Evolutionary conservation across 2,329 filamentous ascomycete genomes (phyloP).

Genomic region (Ophiostoma piceae): DNA sequence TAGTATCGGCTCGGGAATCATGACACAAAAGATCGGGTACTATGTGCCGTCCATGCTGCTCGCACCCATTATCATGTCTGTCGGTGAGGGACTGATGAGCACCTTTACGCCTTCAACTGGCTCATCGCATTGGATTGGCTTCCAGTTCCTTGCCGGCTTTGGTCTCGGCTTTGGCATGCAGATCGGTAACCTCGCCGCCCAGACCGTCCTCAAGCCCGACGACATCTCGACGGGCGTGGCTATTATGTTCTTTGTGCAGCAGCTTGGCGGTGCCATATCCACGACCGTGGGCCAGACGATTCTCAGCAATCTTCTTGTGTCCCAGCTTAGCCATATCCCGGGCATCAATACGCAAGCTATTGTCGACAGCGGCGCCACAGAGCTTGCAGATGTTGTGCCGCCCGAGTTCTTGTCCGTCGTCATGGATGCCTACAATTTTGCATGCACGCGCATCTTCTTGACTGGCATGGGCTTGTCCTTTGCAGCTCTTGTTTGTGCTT

Average conservation of each 20-base stretch:
- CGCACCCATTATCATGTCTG: conserved; percentile 23
- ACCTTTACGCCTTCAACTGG: conserved; percentile 32
- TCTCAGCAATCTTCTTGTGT: conserved; percentile 23
- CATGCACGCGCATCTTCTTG: not conserved
- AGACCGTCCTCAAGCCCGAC: conserved; percentile 40
- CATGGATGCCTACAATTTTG: not conserved
- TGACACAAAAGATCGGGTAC: conserved; percentile 38
- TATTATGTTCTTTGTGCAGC: conserved; percentile 40
- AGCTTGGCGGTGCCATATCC: conserved; percentile 25
- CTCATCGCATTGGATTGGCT: conserved; percentile 34
- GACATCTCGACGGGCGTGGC: conserved; percentile 42
- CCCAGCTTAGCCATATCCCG: conserved; percentile 9
- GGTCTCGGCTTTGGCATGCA: conserved; percentile 43
- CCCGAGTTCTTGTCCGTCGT: not conserved
- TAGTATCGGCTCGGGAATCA: conserved; percentile 36
- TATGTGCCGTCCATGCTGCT: conserved; percentile 30
- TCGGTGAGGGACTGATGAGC: conserved; percentile 42
- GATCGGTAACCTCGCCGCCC: conserved; percentile 43
- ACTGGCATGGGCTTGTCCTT: not conserved
- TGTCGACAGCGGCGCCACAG: not conserved
- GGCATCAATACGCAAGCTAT: not conserved
- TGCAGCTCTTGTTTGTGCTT: not conserved
- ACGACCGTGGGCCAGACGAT: conserved; percentile 24
- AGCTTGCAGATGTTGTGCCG: not conserved
- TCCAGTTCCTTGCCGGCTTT: conserved; percentile 42